Base-by-base conservation (phyloP, 1,284 basidiomycete species). In the Laetiporus sulphureus region DNA sequence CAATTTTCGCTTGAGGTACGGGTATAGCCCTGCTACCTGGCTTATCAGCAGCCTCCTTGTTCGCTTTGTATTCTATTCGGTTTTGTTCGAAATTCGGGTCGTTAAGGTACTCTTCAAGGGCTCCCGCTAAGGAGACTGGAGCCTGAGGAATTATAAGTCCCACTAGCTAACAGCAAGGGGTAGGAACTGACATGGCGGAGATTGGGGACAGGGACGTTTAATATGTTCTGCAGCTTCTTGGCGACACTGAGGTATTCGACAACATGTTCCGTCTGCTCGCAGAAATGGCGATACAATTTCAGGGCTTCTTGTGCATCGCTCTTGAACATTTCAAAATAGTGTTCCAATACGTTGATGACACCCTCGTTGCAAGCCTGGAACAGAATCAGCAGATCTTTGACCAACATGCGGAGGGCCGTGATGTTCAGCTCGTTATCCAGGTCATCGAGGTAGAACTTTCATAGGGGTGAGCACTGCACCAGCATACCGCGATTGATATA, bases 281-380 rank as follows among this genome's bases (percentile, higher is more conserved):
- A 96, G 65, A 99, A 99, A 48, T 86, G 79, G 46, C 91, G 89
- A 69, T 99, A 99, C 48, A 98, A 84, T 23, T 72, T 68, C 24
- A 99, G 77, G 2, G 96, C 88, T 27, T 88, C 80, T 41, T 79
- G 71, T 0, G 95, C 96, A 61, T 99, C 95, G 18, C 83, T 66
- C 52, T 90, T 86, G 3, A 92, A 91, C 96, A 99, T 99, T 60
- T 98, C 95, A 59, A 99, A 98, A 66, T 98, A 99, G 66, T 96
- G 89, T 60, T 98, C 96, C 90, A 51, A 32, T 29, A 32, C 58
- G 61, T 98, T 99, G 67, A 97, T 96, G 36, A 98, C 91, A 43
- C 95, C 95, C 60, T 99, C 95, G 56, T 99, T 99, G 46, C 92
- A 87, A 3, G 91, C 93, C 58, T 96, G 94, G 64, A 98, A 98